These are phyloP conservation scores for Gastrolobium bilobum DNA, from an alignment of 306 rosid genomes.

Conservation along the genomic window DNA sequence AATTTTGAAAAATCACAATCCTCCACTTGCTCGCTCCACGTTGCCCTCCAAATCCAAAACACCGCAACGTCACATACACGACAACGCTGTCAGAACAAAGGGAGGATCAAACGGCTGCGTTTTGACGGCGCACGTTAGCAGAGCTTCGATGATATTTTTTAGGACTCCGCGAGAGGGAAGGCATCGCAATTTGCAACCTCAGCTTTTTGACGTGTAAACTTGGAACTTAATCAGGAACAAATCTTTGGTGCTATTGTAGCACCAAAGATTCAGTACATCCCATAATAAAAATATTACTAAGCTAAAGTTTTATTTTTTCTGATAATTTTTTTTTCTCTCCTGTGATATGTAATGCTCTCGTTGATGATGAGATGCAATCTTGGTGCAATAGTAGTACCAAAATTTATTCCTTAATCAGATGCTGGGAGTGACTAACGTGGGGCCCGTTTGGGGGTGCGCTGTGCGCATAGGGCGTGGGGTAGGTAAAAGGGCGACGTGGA, in stretches of 20 bases:
- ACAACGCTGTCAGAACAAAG: not conserved
- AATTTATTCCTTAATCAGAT: not conserved
- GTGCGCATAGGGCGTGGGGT: not conserved
- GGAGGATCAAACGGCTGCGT: constrained; percentile 26
- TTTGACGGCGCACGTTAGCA: constrained; percentile 61
- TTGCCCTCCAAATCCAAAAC: no score
- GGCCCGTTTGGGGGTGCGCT: not conserved
- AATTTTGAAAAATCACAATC: constrained; percentile 11
- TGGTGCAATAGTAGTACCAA: no score
- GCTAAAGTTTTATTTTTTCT: no score
- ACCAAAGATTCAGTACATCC: no score
- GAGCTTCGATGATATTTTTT: not conserved
- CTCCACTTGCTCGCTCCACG: not conserved
- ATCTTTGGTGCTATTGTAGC: no score
- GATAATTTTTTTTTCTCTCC: no score
- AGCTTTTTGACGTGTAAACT: not conserved
- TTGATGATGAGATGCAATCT: no score
- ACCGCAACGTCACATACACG: not conserved
- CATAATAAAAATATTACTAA: no score
- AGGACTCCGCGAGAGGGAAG: no score
- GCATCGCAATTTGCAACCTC: not conserved
- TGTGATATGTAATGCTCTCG: no score
- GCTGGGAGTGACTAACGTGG: constrained; percentile 27
- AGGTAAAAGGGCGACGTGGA: constrained; percentile 51
- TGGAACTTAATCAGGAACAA: not conserved